Conservation (phyloP, 2,329 filamentous ascomycete species). For the Hypoxylon rubiginosum region DNA sequence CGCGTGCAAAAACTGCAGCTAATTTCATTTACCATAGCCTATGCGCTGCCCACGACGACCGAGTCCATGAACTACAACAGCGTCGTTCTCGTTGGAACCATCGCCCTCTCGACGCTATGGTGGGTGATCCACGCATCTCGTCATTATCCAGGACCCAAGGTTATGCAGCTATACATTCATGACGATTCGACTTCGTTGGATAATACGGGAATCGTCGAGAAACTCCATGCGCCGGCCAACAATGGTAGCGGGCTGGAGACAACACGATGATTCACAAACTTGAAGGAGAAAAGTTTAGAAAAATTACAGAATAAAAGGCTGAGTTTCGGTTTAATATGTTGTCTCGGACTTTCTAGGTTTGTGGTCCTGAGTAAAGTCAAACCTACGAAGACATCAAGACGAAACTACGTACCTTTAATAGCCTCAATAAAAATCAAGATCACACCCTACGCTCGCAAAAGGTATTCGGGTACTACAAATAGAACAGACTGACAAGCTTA, state of each 20-base stretch:
- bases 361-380: background rate
- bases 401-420: constrained; percentile 7
- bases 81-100: constrained; percentile 64
- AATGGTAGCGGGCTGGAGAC: background rate
- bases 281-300: background rate
- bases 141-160: constrained; percentile 65
- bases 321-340: background rate
- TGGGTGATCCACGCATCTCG: constrained; percentile 62
- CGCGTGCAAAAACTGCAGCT: constrained; percentile 7
- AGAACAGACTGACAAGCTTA: constrained; percentile 10
- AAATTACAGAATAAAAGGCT: background rate
- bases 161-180: constrained; percentile 61
- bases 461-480: constrained; percentile 1
- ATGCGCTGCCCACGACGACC: constrained; percentile 57
- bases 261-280: background rate
- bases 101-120: constrained; percentile 63
- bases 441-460: background rate
- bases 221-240: constrained; percentile 6
- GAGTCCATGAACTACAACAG: constrained; percentile 66
- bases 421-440: constrained; percentile 1
- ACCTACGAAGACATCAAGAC: background rate
- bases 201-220: constrained; percentile 25
- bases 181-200: constrained; percentile 43
- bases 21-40: constrained; percentile 51
- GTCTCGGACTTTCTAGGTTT: background rate